phyloP scores from a whole-genome alignment of 2,329 filamentous ascomycete genomes.

The Volutella citrinella region DNA sequence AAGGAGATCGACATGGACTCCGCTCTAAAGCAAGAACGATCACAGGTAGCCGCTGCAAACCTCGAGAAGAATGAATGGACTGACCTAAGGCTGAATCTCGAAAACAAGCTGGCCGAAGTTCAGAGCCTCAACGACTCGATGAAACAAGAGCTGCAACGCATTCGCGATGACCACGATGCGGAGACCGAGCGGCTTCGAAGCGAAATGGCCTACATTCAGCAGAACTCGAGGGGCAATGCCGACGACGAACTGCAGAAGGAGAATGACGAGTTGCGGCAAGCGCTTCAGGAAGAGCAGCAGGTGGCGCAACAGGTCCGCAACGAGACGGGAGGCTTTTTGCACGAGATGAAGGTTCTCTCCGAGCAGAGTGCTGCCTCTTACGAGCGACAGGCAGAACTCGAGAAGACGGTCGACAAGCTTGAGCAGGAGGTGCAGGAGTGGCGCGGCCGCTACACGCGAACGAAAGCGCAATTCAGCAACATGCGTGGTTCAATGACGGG shows the following conservation, averaged over 20 bases:
- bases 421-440: constrained; percentile 85
- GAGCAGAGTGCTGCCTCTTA: constrained; percentile 74
- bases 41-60: constrained; percentile 47
- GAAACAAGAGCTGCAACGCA: constrained; percentile 72
- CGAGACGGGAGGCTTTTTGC: constrained; percentile 78
- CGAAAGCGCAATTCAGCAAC: constrained; percentile 82
- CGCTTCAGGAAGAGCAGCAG: constrained; percentile 71
- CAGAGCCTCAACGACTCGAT: constrained; percentile 77
- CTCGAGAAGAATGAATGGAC: constrained; percentile 70
- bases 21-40: constrained; percentile 57
- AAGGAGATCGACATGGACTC: constrained; percentile 64
- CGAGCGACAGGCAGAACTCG: constrained; percentile 78
- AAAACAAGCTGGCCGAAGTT: constrained; percentile 70
- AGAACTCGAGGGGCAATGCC: constrained; percentile 27
- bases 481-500: constrained; percentile 79
- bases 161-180: constrained; percentile 65
- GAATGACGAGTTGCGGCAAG: constrained; percentile 64
- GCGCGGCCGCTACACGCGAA: constrained; percentile 83
- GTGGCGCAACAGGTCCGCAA: constrained; percentile 83
- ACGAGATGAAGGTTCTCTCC: constrained; percentile 86
- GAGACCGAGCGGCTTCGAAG: constrained; percentile 61
- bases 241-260: constrained; percentile 61
- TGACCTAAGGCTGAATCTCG: constrained; percentile 62
- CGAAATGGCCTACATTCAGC: constrained; percentile 56
- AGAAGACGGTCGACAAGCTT: constrained; percentile 69